Evolutionary conservation across 2,329 filamentous ascomycete species (phyloP).

Genomic region (Fusarium fracticaudum): DNA sequence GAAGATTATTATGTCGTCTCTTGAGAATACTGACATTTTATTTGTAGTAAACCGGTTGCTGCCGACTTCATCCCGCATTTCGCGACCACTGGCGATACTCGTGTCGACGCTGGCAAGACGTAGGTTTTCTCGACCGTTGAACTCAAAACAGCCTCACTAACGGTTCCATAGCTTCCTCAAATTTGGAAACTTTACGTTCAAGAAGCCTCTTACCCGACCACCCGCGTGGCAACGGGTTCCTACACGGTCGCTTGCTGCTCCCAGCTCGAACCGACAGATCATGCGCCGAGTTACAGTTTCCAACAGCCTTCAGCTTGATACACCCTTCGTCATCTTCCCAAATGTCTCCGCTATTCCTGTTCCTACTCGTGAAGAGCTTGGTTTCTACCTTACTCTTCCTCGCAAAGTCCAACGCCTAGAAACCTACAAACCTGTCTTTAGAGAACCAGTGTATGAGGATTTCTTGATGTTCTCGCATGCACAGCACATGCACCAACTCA

Average conservation of each 20-base stretch:
- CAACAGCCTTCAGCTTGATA: not conserved
- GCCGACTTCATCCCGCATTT: conserved; percentile 43
- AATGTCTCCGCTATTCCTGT: not conserved
- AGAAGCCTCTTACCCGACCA: conserved; percentile 25
- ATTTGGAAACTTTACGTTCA: conserved; percentile 29
- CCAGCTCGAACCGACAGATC: conserved; percentile 39
- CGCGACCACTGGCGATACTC: conserved; percentile 21
- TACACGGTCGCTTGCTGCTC: conserved; percentile 40
- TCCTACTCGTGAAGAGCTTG: conserved; percentile 1
- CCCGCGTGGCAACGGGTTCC: conserved; percentile 48
- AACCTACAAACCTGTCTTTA: not conserved
- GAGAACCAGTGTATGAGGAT: conserved; percentile 1
- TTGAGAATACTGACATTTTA: conserved; percentile 26
- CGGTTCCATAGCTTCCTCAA: conserved; percentile 36
- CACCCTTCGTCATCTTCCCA: not conserved
- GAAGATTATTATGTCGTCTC: not conserved
- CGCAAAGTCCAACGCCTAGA: conserved; percentile 15
- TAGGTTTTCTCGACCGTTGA: conserved; percentile 18
- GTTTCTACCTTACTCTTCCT: conserved; percentile 9
- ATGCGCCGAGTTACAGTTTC: conserved; percentile 47
- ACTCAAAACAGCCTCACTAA: conserved; percentile 14
- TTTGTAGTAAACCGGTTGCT: conserved; percentile 35
- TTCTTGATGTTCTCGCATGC: conserved; percentile 9
- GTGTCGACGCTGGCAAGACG: conserved; percentile 20
- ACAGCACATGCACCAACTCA: conserved; percentile 13